Conservation (phyloP, 176 grass and related monocot species). For the Carex cristatella region DNA sequence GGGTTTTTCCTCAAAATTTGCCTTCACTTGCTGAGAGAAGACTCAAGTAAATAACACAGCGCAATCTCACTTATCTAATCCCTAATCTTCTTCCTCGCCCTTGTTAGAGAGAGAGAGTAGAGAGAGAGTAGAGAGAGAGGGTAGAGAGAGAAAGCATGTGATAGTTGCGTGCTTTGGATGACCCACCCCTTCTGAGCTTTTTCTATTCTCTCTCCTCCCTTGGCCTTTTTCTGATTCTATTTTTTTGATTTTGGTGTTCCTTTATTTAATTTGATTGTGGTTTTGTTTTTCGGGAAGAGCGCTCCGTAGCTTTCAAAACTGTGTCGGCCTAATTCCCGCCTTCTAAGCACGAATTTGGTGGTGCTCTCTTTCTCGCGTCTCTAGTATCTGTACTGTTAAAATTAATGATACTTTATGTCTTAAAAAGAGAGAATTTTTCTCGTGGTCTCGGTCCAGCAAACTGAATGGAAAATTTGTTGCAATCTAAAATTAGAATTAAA, state of each 20-base stretch:
- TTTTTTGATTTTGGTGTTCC: slow-evolving; percentile 23
- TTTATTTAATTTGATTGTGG: background rate
- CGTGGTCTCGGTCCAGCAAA: background rate
- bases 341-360: slow-evolving; percentile 15
- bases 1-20: background rate
- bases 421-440: background rate
- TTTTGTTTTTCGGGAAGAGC: background rate
- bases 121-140: background rate
- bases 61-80: background rate
- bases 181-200: slow-evolving; percentile 24
- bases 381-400: background rate
- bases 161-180: slow-evolving; percentile 11
- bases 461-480: background rate
- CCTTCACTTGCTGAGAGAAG: background rate
- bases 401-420: background rate
- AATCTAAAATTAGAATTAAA: too few relatives aligned
- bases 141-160: slow-evolving; percentile 31
- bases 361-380: background rate
- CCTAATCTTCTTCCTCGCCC: background rate
- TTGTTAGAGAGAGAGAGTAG: background rate
- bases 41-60: background rate
- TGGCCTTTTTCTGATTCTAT: slow-evolving; percentile 3
- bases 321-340: slow-evolving; percentile 8
- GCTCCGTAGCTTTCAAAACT: background rate
- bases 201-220: slow-evolving; percentile 4